Evolutionary conservation across 768 basidiomycete genomes (phyloP).

Genomic region (Arthromyces matolae): DNA sequence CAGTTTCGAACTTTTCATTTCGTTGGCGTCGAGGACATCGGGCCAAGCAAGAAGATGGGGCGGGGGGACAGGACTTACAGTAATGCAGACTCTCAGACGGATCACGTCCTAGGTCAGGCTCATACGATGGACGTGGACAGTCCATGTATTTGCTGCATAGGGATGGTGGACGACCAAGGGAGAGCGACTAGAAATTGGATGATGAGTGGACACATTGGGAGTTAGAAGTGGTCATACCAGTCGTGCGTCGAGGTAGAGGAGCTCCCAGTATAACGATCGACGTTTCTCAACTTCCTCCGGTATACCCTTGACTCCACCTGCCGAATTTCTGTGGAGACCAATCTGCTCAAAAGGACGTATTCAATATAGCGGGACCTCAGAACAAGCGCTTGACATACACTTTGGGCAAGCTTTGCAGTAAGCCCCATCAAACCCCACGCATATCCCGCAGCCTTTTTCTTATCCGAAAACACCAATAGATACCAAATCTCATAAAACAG

Average conservation of each 20-base stretch:
- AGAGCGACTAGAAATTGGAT: slow-evolving; percentile 41
- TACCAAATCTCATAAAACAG: slow-evolving; percentile 68
- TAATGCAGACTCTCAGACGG: slow-evolving; percentile 37
- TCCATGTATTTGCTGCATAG: slow-evolving; percentile 60
- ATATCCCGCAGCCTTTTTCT: slow-evolving; percentile 60
- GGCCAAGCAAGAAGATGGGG: background rate
- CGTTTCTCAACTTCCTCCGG: slow-evolving; percentile 70
- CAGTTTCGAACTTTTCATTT: no score
- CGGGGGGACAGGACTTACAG: slow-evolving; percentile 27
- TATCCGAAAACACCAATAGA: slow-evolving; percentile 64
- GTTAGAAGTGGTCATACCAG: slow-evolving; percentile 39
- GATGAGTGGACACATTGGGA: slow-evolving; percentile 1
- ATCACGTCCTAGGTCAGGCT: slow-evolving; percentile 35
- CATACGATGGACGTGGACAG: slow-evolving; percentile 46
- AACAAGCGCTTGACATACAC: slow-evolving; percentile 41
- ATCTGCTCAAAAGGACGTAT: slow-evolving; percentile 4
- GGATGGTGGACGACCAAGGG: slow-evolving; percentile 66
- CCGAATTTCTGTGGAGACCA: slow-evolving; percentile 38
- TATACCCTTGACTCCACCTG: slow-evolving; percentile 58
- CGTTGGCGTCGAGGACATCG: no score
- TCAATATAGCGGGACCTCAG: background rate
- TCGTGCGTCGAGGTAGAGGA: slow-evolving; percentile 62
- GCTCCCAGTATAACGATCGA: slow-evolving; percentile 66
- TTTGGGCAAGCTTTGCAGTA: slow-evolving; percentile 58
- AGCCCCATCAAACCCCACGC: slow-evolving; percentile 56